Conservation (phyloP, 805 yeast genomes). For the Saccharomycopsis guyanensis region DNA sequence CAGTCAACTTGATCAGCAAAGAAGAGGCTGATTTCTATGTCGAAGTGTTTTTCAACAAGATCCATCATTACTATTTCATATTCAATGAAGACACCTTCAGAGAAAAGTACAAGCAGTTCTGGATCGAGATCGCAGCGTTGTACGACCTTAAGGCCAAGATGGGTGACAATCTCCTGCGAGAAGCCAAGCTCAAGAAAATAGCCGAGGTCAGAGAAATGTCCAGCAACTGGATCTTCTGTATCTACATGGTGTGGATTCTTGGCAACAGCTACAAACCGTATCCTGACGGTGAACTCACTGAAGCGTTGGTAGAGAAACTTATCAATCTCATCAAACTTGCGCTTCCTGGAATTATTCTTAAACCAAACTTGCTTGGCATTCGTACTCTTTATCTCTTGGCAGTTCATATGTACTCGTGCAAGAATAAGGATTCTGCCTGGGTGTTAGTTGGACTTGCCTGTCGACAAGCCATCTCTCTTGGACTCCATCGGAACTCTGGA, state of each 20-base stretch:
- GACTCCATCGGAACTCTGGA: constrained; percentile 36
- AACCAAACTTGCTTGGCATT: constrained; percentile 39
- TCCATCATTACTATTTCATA: constrained; percentile 38
- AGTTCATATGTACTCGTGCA: constrained; percentile 36
- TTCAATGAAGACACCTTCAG: constrained; percentile 31
- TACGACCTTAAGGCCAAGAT: background rate
- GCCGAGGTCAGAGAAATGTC: constrained; percentile 17
- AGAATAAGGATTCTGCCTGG: constrained; percentile 42
- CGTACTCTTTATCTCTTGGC: constrained; percentile 36
- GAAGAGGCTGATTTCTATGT: constrained; percentile 33
- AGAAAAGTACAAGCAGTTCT: constrained; percentile 32
- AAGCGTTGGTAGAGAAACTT: constrained; percentile 28
- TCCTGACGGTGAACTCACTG: constrained; percentile 26
- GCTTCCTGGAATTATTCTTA: constrained; percentile 36
- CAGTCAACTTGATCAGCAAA: constrained; percentile 28
- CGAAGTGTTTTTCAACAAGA: constrained; percentile 33
- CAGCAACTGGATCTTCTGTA: constrained; percentile 31
- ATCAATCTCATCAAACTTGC: constrained; percentile 37
- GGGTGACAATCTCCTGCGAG: background rate
- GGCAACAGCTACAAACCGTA: constrained; percentile 30
- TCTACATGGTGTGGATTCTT: constrained; percentile 40
- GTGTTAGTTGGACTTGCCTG: constrained; percentile 40
- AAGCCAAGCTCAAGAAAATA: constrained; percentile 7
- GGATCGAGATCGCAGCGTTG: constrained; percentile 29
- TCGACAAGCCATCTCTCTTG: constrained; percentile 42